Conservation (phyloP, 2,329 filamentous ascomycete genomes). For the Aspergillus versicolor region DNA sequence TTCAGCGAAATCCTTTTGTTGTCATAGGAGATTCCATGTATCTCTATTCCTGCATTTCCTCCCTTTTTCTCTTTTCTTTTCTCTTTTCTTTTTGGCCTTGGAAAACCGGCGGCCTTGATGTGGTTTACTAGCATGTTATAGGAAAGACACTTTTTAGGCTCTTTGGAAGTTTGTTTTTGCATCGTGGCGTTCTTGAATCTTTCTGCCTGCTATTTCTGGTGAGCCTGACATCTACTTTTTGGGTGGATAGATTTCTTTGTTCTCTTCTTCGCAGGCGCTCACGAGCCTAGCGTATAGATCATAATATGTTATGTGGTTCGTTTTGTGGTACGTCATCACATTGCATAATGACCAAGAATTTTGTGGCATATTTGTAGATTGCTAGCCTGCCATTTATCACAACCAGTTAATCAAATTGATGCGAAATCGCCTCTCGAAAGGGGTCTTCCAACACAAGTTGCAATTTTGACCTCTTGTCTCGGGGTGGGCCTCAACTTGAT, state of each 20-base stretch:
- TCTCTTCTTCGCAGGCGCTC: too few relatives aligned
- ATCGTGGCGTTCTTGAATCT: slow-evolving; percentile 4
- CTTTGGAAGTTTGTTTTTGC: background rate
- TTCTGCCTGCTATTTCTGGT: background rate
- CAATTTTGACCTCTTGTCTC: background rate
- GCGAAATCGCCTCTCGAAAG: background rate
- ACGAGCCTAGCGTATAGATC: background rate
- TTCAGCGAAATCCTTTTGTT: slow-evolving; percentile 14
- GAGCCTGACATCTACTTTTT: background rate
- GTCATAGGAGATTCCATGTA: slow-evolving; percentile 16
- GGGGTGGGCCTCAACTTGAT: background rate
- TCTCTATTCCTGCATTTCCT: background rate
- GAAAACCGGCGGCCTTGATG: background rate
- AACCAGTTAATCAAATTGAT: background rate
- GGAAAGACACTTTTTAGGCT: background rate
- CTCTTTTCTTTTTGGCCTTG: background rate
- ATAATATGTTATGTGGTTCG: background rate
- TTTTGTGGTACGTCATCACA: background rate
- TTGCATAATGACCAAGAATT: background rate
- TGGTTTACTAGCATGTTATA: background rate
- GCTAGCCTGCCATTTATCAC: background rate
- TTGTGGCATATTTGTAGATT: background rate
- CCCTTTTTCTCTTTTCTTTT: background rate
- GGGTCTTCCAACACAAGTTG: background rate
- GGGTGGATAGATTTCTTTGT: slow-evolving; percentile 1